Evolutionary conservation across 1,284 basidiomycete species (phyloP), one percentile per base, ranked within the genome.

Genomic region (Trichosporon faecale): DNA sequence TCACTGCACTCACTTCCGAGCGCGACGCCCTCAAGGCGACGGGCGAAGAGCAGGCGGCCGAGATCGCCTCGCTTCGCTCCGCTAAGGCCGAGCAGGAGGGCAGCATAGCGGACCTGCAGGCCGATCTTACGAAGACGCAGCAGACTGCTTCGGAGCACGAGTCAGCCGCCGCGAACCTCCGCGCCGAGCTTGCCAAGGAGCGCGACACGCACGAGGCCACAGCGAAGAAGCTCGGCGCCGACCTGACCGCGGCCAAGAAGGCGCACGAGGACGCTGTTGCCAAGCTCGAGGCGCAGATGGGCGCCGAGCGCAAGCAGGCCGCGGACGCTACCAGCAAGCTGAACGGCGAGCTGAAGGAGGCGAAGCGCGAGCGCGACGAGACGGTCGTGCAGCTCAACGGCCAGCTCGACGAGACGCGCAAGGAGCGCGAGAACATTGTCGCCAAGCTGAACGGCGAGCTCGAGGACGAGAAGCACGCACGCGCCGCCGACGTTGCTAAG

Each of bases 401-500:
- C 29, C 66, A 69, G 37, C 57, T 69, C 0, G 69, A 73, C 23
- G 49, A n/a, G 61, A 65, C 35, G 55, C 57, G 64, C 31, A 21
- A 44, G 33, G 55, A 67, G 31, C 64, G 60, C 25, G 72, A 70
- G 46, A 66, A 49, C 21, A 66, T 65, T 16, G 52, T 67, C 2
- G 46, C 72, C 12, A 66, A 67, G 44, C 68, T 68, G 25, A 63
- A 66, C 60, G 46, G 65, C n/a, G 71, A 70, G 27, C 67, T 70
- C 18, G 67, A 68, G 9, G 25, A 44, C 8, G 55, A 67, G 9
- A 70, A 70, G 61, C 37, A 65, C n/a, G 49, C 33, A 6, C 44
- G 27, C 7, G 29, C 27, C 1, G 61, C 25, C 18, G 70, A 79
- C 37, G 79, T 81, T 67, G 73, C 74, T 2, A 81, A 83, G 72